Evolutionary conservation across 2,329 filamentous ascomycete genomes (phyloP).

Genomic region (Dactylella cylindrospora): DNA sequence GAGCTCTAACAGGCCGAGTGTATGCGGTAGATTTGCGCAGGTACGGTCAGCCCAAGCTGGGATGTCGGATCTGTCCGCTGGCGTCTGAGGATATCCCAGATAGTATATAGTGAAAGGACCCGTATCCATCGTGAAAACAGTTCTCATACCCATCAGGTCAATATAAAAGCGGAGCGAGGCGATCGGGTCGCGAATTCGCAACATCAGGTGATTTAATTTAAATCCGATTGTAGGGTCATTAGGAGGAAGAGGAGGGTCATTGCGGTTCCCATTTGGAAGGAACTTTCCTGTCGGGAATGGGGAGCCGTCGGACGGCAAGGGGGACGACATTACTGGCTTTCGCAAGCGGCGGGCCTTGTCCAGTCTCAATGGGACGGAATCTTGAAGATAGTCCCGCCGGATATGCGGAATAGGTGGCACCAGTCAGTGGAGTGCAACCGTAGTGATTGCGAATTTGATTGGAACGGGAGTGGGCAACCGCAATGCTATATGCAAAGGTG

Average conservation of each 20-base stretch:
- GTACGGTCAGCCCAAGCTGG: conserved; percentile 23
- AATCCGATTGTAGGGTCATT: conserved; percentile 13
- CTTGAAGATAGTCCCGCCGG: no score
- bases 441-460: no score
- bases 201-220: conserved; percentile 50
- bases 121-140: conserved; percentile 51
- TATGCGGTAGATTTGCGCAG: conserved; percentile 18
- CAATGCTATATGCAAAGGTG: no score
- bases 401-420: no score
- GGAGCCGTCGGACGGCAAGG: no score
- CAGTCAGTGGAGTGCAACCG: no score
- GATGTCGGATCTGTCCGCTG: conserved; percentile 10
- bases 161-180: conserved; percentile 50
- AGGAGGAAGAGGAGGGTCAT: conserved; percentile 13
- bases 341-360: no score
- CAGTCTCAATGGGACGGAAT: no score
- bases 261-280: conserved; percentile 20
- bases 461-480: no score
- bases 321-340: no score
- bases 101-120: conserved; percentile 52
- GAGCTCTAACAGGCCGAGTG: conserved; percentile 49
- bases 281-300: conserved; percentile 20
- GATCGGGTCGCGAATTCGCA: conserved; percentile 50
- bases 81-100: conserved; percentile 46
- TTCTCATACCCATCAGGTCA: conserved; percentile 51